Base-by-base conservation (phyloP, 495 filamentous ascomycete species). In the Penicillium riverlandense region DNA sequence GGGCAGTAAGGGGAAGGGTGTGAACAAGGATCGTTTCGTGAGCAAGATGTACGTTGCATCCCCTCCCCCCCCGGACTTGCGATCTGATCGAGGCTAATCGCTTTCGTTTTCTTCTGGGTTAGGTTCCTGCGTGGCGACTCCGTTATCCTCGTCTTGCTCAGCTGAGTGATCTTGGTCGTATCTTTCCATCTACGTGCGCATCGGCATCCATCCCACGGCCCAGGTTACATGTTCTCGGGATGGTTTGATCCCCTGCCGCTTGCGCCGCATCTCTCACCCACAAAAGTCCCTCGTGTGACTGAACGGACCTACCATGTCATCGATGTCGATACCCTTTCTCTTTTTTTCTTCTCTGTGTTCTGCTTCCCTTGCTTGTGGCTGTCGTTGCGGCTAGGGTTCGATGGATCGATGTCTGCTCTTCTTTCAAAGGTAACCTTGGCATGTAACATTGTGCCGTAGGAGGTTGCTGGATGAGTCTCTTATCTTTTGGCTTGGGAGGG, bases 1-100 rank as follows among this genome's bases (percentile, higher is more conserved):
- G 50, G 88, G 88, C 22, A 85, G 86, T 71, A 90, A 89, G 70
- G 88, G 91, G 41, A 80, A 84, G 62, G 85, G 88, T 29, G 86
- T 96, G 32, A 97, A 98, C 70, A 96, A 96, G 78, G 92, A 98
- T 67, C 76, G 94, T 29, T 98, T 96, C 67, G 90, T 97, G 56
- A 95, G 88, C 76, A 98, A 98, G 75, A 89, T 98, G 92, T 95
- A 62, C 46, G 85, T 74, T 27, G 29, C 13, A 42, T 14, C 14
- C 11, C 7, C 16, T 29, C 1, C 8, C 11, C 6, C 27, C 12
- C 27, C 29, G 29, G n/a, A 8, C 47, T 44, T 14, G 29, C n/a
- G 22, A 8, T 22, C 22, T 22, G 22, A 22, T 22, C 4, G 22
- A 22, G 3, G 22, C 22, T 22, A 22, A 22, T 22, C 22, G 22